Conservation (phyloP, 2,329 filamentous ascomycete genomes). For the Pestalotiopsis sp. region DNA sequence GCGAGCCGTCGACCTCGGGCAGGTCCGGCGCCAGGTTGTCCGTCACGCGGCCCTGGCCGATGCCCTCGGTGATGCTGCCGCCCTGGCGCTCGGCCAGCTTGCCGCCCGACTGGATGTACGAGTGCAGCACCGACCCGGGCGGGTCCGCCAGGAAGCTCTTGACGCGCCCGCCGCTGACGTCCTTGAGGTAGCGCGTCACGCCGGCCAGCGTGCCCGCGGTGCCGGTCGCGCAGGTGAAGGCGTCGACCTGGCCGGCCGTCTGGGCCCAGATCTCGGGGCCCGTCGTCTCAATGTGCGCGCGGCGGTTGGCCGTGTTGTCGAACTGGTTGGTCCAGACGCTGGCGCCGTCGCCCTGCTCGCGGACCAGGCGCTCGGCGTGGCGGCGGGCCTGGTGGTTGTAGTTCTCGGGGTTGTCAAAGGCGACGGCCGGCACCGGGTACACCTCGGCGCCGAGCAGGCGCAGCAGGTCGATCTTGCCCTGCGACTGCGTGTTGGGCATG, state of each 20-base stretch:
- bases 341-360: constrained; percentile 40
- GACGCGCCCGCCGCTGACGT: constrained; percentile 74
- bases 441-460: constrained; percentile 92
- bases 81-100: constrained; percentile 81
- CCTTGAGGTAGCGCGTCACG: constrained; percentile 86
- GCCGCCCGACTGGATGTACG: constrained; percentile 85
- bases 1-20: constrained; percentile 78
- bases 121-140: constrained; percentile 89
- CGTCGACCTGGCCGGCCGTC: constrained; percentile 82
- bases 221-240: constrained; percentile 93
- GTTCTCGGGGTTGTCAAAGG: constrained; percentile 93
- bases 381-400: constrained; percentile 96
- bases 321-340: constrained; percentile 99
- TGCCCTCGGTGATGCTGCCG: constrained; percentile 94
- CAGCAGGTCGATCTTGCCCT: constrained; percentile 95
- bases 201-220: constrained; percentile 92
- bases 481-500: constrained; percentile 98
- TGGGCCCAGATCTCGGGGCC: constrained; percentile 97
- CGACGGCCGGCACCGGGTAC: constrained; percentile 91
- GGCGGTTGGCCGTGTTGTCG: constrained; percentile 92
- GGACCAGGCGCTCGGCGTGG: constrained; percentile 84
- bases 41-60: constrained; percentile 95
- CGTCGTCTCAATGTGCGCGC: constrained; percentile 94
- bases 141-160: constrained; percentile 92
- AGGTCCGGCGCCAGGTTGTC: constrained; percentile 90